These are phyloP conservation scores for Calonectria pauciramosa DNA, from an alignment of 2,329 filamentous ascomycete species.

Conservation along the genomic window DNA sequence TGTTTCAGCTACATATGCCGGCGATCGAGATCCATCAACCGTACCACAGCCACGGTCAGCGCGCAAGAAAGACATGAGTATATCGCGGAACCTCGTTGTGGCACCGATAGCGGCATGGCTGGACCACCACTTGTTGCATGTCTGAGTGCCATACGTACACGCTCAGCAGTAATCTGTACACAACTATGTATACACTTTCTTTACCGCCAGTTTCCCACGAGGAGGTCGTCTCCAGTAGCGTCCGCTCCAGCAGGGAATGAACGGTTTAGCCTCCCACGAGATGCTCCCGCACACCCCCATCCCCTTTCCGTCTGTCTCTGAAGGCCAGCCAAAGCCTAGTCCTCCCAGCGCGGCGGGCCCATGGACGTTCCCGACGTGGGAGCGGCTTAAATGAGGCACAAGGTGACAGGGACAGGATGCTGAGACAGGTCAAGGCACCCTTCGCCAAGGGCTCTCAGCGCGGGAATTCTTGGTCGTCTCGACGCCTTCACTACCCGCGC, in stretches of 20 bases:
- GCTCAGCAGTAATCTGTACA: no score
- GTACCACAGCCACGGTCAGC: background rate
- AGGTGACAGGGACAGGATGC: slow-evolving; percentile 18
- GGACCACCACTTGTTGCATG: background rate
- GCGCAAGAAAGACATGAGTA: background rate
- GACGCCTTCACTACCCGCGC: background rate
- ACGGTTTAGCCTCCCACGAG: slow-evolving; percentile 34
- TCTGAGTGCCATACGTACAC: background rate
- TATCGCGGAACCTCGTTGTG: slow-evolving; percentile 1
- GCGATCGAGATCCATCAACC: background rate
- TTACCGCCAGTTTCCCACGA: slow-evolving; percentile 44
- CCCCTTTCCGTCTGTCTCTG: slow-evolving; percentile 23
- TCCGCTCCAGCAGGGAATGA: slow-evolving; percentile 31
- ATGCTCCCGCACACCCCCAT: slow-evolving; percentile 24
- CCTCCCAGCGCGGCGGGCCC: slow-evolving; percentile 37
- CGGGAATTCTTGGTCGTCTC: slow-evolving; percentile 12
- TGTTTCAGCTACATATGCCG: background rate
- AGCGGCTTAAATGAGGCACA: slow-evolving; percentile 13
- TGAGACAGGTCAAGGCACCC: slow-evolving; percentile 10
- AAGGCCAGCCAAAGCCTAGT: slow-evolving; percentile 25
- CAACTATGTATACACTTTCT: slow-evolving; percentile 5
- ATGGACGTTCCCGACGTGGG: slow-evolving; percentile 25
- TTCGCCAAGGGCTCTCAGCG: background rate
- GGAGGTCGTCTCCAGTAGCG: slow-evolving; percentile 29
- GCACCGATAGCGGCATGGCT: slow-evolving; percentile 3